phyloP scores from a whole-genome alignment of 805 yeast species.

The Zygoascus biomembranicola region DNA sequence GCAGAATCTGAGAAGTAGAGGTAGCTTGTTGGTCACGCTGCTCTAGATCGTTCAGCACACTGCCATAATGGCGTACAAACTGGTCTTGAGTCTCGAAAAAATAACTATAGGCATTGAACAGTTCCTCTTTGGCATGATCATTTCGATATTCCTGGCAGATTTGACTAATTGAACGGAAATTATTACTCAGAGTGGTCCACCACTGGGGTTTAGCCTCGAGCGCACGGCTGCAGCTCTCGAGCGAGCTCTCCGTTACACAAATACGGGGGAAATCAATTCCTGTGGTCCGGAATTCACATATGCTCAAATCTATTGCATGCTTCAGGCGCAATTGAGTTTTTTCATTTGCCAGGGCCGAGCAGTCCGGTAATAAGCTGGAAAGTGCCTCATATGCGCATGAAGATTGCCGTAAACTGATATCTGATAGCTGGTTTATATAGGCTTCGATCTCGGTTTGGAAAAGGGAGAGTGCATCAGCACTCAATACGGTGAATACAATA shows the following conservation, averaged over 20 bases:
- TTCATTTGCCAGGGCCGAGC: neutral
- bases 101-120: conserved; percentile 6
- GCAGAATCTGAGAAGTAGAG: neutral
- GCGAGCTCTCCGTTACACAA: conserved; percentile 10
- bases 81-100: conserved; percentile 10
- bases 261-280: conserved; percentile 19
- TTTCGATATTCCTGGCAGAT: conserved; percentile 34
- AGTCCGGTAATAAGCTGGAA: neutral
- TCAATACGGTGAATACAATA: neutral
- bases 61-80: neutral
- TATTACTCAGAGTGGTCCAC: conserved; percentile 70
- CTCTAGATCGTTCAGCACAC: neutral
- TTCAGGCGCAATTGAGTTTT: neutral
- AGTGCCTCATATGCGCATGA: neutral
- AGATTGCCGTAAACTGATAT: neutral
- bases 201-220: conserved; percentile 36
- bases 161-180: conserved; percentile 45
- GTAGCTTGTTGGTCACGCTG: neutral
- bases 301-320: conserved; percentile 20
- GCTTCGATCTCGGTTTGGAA: neutral
- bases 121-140: conserved; percentile 13
- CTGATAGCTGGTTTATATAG: neutral
- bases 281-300: conserved; percentile 27
- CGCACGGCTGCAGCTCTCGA: conserved; percentile 16
- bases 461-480: neutral